Conservation (phyloP, 208 protist genomes). For the Pavlovales sp. region DNA sequence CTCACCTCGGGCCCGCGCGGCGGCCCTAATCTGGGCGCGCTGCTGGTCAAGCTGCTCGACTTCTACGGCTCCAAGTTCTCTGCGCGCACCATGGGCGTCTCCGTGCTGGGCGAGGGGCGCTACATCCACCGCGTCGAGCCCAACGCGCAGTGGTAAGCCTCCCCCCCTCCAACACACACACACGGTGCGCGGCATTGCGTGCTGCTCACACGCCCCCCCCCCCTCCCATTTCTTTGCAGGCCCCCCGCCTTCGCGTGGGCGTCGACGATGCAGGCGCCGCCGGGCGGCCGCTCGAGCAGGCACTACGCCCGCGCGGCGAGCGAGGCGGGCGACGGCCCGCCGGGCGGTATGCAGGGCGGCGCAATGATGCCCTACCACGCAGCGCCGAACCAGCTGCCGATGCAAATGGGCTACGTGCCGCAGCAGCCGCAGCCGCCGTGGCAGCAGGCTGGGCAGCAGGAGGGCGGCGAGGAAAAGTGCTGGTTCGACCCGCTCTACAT, state of each 20-base stretch:
- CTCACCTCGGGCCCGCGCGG: background rate
- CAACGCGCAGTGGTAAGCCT: background rate
- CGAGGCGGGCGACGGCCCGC: background rate
- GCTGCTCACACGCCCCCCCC: too few relatives aligned
- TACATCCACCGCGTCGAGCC: background rate
- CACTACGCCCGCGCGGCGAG: background rate
- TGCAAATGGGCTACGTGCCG: background rate
- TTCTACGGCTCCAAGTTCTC: slow-evolving; percentile 37
- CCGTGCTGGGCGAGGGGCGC: background rate
- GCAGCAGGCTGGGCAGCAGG: background rate
- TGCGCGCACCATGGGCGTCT: slow-evolving; percentile 5
- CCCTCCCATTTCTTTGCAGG: too few relatives aligned
- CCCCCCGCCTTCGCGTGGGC: too few relatives aligned
- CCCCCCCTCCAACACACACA: too few relatives aligned
- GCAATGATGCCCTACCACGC: background rate
- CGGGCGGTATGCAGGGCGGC: background rate
- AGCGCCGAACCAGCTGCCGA: background rate
- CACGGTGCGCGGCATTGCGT: too few relatives aligned
- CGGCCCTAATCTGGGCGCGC: background rate
- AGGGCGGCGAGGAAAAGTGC: background rate
- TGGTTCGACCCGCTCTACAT: slow-evolving; percentile 46
- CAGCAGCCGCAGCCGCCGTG: background rate
- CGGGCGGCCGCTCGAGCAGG: too few relatives aligned
- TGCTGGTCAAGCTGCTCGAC: slow-evolving; percentile 24
- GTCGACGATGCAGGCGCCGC: background rate